Base-by-base conservation (phyloP, 352 stramenopile genomes). In the Pythium plurisporium region DNA sequence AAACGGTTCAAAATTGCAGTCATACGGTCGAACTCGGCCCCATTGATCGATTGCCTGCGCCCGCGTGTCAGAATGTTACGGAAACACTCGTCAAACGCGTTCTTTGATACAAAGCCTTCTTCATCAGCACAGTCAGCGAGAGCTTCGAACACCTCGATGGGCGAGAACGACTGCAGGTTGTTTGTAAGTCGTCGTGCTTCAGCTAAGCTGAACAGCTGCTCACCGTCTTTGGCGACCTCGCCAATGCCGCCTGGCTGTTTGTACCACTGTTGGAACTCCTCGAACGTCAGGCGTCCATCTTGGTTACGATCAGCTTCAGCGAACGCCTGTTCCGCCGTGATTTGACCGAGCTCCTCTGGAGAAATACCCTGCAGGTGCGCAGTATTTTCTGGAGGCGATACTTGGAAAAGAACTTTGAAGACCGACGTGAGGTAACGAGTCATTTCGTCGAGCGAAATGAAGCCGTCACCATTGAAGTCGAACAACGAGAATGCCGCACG, bases 241-340 rank as follows among this genome's bases (percentile, higher is more conserved):
- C 78, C 81, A 34, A 89, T 89, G 0, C 79, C 77, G 45, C 79
- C 77, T 11, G 79, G 72, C 49, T 86, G 77, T 34, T 82, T 71
- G 52, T 94, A 96, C 87, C 87, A 96, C 19, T 75, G 60, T 50
- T 93, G 72, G 49, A 96, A 96, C 67, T 96, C 87, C 37, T 88
- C 73, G 41, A 93, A 76, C 33, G 84, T 91, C 22, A 96, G 50
- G 3, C 75, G 69, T 15, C 86, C 85, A 34, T 95, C 86, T 47
- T 87, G 73, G 45, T 88, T 72, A 51, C 74, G 65, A 38, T 90
- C 71, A 25, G 76, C 77, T 49, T 90, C 73, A 15, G 85, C 61
- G 64, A 91, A 87, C 22, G 87, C 86, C 52, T 92, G 80, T 34
- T 91, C 67, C 0, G 86, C 81, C 0, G 86, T 95, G 2, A 92